phyloP scores from a whole-genome alignment of 2,329 filamentous ascomycete genomes.

The Microascus cirrosus region DNA sequence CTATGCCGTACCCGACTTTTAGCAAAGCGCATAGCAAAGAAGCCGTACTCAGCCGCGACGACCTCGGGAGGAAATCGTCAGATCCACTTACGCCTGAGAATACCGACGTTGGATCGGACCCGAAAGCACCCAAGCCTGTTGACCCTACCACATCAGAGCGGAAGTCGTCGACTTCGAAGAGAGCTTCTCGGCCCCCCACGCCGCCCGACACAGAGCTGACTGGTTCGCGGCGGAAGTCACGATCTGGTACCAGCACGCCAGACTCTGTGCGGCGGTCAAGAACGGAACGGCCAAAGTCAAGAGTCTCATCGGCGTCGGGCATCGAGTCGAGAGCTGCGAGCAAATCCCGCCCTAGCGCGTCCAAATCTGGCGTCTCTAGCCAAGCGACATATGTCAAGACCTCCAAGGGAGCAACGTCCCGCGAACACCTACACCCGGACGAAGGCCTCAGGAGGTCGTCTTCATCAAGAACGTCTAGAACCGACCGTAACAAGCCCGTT shows the following conservation, averaged over 20 bases:
- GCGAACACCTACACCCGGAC: constrained; percentile 5
- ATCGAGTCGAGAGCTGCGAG: constrained; percentile 35
- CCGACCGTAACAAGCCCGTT: constrained; percentile 19
- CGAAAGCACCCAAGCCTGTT: constrained; percentile 32
- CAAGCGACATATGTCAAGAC: constrained; percentile 41
- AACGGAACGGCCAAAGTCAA: constrained; percentile 28
- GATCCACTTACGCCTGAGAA: constrained; percentile 58
- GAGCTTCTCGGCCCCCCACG: constrained; percentile 42
- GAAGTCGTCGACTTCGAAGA: constrained; percentile 11
- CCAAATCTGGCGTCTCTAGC: constrained; percentile 44
- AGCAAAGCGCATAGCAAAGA: constrained; percentile 92
- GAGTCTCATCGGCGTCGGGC: constrained; percentile 29
- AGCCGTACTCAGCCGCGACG: constrained; percentile 54
- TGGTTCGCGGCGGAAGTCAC: constrained; percentile 23
- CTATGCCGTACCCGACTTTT: constrained; percentile 67
- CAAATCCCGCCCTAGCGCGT: constrained; percentile 36
- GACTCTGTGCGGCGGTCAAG: constrained; percentile 11
- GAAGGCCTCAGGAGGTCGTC: constrained; percentile 9
- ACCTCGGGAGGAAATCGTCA: constrained; percentile 20
- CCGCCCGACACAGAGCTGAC: constrained; percentile 54
- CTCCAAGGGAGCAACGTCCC: constrained; percentile 1
- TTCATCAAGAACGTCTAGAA: constrained; percentile 1
- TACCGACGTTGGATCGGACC: constrained; percentile 47
- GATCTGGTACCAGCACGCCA: constrained; percentile 22
- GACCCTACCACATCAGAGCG: constrained; percentile 21